Percentiles rank a stretch among this genome's conserved stretches.
phyloP scores from a whole-genome alignment of 495 filamentous ascomycete species.

The Aspergillus carlsbadensis region DNA sequence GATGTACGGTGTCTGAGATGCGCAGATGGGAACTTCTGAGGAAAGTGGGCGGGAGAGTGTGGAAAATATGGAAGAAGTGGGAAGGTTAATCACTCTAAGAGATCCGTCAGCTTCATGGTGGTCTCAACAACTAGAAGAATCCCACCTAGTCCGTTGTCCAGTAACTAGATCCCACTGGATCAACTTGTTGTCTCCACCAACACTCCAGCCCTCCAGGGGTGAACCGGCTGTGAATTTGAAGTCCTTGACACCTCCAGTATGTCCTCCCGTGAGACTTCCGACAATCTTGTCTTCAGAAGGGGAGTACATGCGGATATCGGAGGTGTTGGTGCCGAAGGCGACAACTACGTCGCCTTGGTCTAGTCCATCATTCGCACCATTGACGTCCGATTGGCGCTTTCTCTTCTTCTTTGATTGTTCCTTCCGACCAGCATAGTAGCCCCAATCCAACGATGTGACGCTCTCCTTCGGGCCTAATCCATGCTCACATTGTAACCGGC shows the following conservation, averaged over 20 bases:
- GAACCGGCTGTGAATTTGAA: constrained; percentile 55
- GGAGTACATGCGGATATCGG: constrained; percentile 55
- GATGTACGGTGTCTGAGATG: constrained; percentile 55
- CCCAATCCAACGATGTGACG: constrained; percentile 60
- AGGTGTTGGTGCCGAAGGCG: constrained; percentile 54
- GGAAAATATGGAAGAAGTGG: constrained; percentile 40
- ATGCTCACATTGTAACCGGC: constrained; percentile 57
- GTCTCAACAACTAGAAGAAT: background rate
- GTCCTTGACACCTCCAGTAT: constrained; percentile 54
- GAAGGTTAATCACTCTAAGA: constrained; percentile 47
- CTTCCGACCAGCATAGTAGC: constrained; percentile 39
- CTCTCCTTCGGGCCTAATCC: constrained; percentile 48
- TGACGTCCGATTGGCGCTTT: constrained; percentile 49
- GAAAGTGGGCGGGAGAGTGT: constrained; percentile 42
- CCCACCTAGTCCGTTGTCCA: constrained; percentile 47
- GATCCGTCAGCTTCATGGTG: constrained; percentile 10
- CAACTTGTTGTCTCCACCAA: constrained; percentile 58
- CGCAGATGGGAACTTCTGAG: constrained; percentile 49
- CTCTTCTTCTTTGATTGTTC: constrained; percentile 56
- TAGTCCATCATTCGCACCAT: constrained; percentile 37
- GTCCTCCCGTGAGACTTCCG: constrained; percentile 48
- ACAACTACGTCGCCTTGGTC: constrained; percentile 47
- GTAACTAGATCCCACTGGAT: constrained; percentile 59
- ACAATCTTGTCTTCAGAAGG: constrained; percentile 51
- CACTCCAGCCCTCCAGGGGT: constrained; percentile 55